These are phyloP conservation scores for Trichoderma erinaceum DNA, from an alignment of 495 filamentous ascomycete species.

Conservation along the genomic window DNA sequence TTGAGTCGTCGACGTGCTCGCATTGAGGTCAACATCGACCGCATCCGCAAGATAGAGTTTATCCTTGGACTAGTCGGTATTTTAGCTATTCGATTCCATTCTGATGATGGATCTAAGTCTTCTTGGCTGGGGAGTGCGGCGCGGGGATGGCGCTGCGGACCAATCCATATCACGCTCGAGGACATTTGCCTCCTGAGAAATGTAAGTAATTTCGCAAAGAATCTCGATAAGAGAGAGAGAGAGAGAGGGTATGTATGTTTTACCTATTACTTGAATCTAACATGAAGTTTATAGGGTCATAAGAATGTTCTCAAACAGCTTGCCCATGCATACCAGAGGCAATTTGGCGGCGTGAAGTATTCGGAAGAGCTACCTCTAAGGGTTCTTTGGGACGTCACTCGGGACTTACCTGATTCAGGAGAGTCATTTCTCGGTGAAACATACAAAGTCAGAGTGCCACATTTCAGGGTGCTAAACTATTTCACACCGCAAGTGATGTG, in stretches of 20 bases:
- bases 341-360: background rate
- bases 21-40: background rate
- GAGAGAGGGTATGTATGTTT: background rate
- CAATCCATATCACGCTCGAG: background rate
- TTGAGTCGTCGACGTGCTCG: background rate
- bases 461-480: background rate
- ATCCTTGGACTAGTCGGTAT: background rate
- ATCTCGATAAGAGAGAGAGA: background rate
- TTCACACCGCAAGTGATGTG: background rate
- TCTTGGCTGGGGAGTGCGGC: background rate
- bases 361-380: background rate
- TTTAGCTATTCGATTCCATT: background rate
- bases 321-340: background rate
- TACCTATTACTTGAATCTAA: background rate
- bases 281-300: background rate
- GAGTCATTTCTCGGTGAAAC: background rate
- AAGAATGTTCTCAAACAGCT: background rate
- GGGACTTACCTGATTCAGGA: background rate
- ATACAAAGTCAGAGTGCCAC: background rate
- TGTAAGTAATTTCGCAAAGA: background rate
- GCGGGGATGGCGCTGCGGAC: background rate
- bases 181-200: background rate
- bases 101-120: background rate
- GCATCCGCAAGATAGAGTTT: background rate
- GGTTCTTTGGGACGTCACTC: background rate